Conservation (phyloP, 1,284 basidiomycete species). For the Phellinidium pouzarii region DNA sequence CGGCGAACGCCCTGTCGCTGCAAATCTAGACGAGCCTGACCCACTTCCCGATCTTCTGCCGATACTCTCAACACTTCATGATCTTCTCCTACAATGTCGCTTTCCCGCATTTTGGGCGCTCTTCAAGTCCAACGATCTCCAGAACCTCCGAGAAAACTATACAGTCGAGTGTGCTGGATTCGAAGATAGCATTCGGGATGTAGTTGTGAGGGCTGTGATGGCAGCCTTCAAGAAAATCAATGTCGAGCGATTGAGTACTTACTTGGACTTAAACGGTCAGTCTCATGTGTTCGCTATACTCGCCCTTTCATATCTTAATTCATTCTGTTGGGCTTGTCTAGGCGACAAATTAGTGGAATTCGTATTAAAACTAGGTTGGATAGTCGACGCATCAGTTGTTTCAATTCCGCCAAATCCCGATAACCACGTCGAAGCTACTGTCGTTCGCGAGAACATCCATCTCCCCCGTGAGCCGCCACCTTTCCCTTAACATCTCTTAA, state of each 20-base stretch:
- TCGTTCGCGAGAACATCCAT: slow-evolving; percentile 87
- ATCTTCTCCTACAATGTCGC: slow-evolving; percentile 78
- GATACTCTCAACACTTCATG: slow-evolving; percentile 66
- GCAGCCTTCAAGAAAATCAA: slow-evolving; percentile 76
- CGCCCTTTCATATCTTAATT: slow-evolving; percentile 13
- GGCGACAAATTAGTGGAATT: slow-evolving; percentile 61
- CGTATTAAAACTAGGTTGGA: slow-evolving; percentile 72
- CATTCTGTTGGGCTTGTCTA: slow-evolving; percentile 24
- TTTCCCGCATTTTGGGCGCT: slow-evolving; percentile 86
- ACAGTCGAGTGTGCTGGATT: slow-evolving; percentile 78
- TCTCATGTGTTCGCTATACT: slow-evolving; percentile 21
- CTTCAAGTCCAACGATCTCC: slow-evolving; percentile 62
- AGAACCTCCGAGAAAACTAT: slow-evolving; percentile 75
- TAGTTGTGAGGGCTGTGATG: slow-evolving; percentile 71
- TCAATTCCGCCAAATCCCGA: slow-evolving; percentile 83
- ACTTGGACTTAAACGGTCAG: slow-evolving; percentile 64
- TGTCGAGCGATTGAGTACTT: slow-evolving; percentile 59
- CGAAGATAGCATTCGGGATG: slow-evolving; percentile 71
- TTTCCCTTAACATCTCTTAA: slow-evolving; percentile 7
- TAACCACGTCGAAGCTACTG: slow-evolving; percentile 91
- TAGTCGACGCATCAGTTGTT: slow-evolving; percentile 55
- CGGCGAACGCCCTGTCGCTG: slow-evolving; percentile 61
- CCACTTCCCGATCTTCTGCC: slow-evolving; percentile 72
- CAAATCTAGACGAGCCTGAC: slow-evolving; percentile 72
- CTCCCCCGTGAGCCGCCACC: slow-evolving; percentile 66